Percentiles rank a stretch among this genome's conserved stretches.
phyloP scores from a whole-genome alignment of 352 stramenopile species.

The Phytophthora hybrid region DNA sequence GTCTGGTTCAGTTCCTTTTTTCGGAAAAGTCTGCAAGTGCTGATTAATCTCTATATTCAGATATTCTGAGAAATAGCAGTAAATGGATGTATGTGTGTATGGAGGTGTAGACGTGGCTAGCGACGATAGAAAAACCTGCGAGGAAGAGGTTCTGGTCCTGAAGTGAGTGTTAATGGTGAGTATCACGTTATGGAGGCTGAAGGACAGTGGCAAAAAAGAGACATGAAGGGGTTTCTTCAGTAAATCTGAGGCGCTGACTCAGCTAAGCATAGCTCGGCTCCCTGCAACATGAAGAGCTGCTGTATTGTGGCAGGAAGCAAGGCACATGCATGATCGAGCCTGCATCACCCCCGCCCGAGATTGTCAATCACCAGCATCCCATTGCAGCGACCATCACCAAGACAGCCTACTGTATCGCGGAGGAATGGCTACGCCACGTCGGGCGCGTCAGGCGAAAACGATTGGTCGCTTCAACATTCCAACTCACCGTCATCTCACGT shows the following conservation, averaged over 20 bases:
- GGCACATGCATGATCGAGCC: background rate
- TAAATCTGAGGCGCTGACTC: background rate
- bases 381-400: background rate
- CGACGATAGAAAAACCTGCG: background rate
- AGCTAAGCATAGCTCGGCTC: background rate
- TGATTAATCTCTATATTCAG: background rate
- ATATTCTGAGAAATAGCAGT: too few species aligned
- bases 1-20: slow-evolving; percentile 43
- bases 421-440: slow-evolving; percentile 4
- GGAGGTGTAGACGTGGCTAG: background rate
- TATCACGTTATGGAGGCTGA: slow-evolving; percentile 15
- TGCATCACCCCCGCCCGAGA: background rate
- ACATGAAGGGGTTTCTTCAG: background rate
- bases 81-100: slow-evolving; percentile 3
- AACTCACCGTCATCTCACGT: background rate
- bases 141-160: background rate
- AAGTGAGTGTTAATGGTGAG: background rate
- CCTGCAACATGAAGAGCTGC: background rate
- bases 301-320: too few species aligned
- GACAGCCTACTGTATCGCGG: background rate
- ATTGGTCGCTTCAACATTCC: background rate
- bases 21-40: background rate
- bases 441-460: slow-evolving; percentile 11
- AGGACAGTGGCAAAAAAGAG: background rate
- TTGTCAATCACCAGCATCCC: background rate